phyloP scores from a whole-genome alignment of 2,329 filamentous ascomycete genomes.

The Tolypocladium tundrense region DNA sequence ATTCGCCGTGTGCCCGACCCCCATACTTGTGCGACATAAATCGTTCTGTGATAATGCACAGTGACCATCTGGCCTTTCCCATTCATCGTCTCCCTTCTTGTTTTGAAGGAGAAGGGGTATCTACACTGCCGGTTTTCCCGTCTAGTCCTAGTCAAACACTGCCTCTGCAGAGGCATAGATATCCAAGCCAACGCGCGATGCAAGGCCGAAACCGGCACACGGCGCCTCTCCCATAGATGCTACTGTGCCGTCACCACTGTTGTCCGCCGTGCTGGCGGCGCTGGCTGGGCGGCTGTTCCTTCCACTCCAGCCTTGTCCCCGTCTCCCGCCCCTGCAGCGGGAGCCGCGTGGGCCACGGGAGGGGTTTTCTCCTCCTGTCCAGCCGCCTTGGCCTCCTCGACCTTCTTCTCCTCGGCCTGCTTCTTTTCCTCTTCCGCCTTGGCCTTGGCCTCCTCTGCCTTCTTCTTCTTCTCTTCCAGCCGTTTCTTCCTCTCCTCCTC shows the following conservation, averaged over 20 bases:
- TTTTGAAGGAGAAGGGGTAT: neutral
- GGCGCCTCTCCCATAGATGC: neutral
- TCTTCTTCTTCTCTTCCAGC: slow-evolving; percentile 11
- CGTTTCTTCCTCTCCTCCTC: slow-evolving; percentile 12
- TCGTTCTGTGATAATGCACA: neutral
- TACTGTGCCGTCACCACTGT: neutral
- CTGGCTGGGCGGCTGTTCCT: neutral
- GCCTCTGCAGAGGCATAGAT: neutral
- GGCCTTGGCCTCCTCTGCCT: neutral
- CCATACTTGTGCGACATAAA: no score
- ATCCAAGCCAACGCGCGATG: neutral
- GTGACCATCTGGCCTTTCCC: neutral
- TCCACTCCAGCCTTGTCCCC: neutral
- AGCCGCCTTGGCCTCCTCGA: slow-evolving; percentile 3
- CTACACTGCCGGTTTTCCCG: neutral
- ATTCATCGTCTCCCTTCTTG: neutral
- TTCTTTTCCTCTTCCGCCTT: slow-evolving; percentile 5
- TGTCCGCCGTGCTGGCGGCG: neutral
- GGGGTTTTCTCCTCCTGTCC: neutral
- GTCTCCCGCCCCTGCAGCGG: neutral
- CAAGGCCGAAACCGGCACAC: neutral
- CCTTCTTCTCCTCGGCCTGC: slow-evolving; percentile 8
- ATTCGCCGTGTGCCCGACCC: neutral
- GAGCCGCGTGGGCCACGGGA: neutral
- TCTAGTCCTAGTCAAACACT: neutral